These are phyloP conservation scores for Postia placenta DNA, from an alignment of 768 basidiomycete genomes.

Conservation along the genomic window DNA sequence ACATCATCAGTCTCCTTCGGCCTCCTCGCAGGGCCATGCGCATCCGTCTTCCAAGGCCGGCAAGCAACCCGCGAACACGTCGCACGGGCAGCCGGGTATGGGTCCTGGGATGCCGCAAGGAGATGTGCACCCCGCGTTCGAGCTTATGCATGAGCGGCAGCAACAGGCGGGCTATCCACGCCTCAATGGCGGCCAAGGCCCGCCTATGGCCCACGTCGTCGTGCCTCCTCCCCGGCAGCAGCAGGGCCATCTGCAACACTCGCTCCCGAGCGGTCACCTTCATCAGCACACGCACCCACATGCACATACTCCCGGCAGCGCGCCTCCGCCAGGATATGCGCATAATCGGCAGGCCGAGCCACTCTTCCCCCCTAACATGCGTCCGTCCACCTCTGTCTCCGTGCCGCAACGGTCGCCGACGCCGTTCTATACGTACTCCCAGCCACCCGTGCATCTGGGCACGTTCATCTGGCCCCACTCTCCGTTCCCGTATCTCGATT, in stretches of 20 bases:
- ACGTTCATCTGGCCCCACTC: slow-evolving; percentile 52
- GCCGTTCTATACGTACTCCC: slow-evolving; percentile 11
- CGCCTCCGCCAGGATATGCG: neutral
- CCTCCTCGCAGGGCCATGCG: neutral
- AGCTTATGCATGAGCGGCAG: neutral
- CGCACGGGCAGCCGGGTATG: neutral
- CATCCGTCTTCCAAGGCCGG: neutral
- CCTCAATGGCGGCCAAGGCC: neutral
- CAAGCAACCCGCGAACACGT: neutral
- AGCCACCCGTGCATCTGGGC: slow-evolving; percentile 35
- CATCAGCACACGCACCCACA: slow-evolving; percentile 10
- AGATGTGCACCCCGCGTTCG: neutral
- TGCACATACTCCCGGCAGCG: slow-evolving; percentile 4
- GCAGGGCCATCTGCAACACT: neutral
- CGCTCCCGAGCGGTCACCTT: neutral
- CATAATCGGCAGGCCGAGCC: neutral
- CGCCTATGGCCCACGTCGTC: neutral
- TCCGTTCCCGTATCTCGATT: slow-evolving; percentile 47
- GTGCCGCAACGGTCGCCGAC: slow-evolving; percentile 10
- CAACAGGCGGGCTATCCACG: neutral
- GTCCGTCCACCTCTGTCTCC: neutral
- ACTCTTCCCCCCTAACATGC: neutral
- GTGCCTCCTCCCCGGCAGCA: slow-evolving; percentile 10
- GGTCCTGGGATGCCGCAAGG: neutral
- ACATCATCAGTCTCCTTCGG: slow-evolving; percentile 5